phyloP scores from a whole-genome alignment of 73 alveolate genomes.

The Effrenium voratum region DNA sequence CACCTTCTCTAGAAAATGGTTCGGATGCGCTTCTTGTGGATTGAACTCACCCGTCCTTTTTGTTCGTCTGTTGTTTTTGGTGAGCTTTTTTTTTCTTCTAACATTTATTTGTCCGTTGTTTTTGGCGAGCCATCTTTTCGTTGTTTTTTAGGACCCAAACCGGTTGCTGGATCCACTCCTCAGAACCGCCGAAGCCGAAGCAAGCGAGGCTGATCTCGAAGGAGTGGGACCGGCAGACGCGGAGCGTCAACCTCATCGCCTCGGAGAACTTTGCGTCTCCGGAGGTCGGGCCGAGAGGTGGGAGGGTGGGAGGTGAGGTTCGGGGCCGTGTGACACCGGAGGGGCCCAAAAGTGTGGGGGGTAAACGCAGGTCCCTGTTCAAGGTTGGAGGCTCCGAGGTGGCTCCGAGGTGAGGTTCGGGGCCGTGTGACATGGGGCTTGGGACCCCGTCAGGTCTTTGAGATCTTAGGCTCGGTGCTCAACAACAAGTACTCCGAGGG shows the following conservation, averaged over 20 bases:
- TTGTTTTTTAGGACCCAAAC: background rate
- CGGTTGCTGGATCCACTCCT: background rate
- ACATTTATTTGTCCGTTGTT: background rate
- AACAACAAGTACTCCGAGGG: conserved; percentile 99
- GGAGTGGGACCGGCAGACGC: conserved; percentile 95
- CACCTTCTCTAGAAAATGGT: too few relatives aligned
- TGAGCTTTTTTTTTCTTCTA: too few relatives aligned
- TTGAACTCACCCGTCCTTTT: too few relatives aligned
- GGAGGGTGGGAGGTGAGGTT: background rate
- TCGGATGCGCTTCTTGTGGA: too few relatives aligned
- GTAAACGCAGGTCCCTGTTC: background rate
- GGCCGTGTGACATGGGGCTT: background rate
- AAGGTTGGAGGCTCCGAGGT: background rate
- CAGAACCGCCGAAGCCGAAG: background rate
- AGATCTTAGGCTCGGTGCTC: conserved; percentile 97
- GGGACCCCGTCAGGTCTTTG: too few relatives aligned
- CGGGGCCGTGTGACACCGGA: background rate
- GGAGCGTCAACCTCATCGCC: conserved; percentile 98
- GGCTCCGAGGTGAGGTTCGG: background rate
- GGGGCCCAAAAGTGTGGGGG: background rate
- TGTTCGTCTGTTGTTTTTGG: too few relatives aligned
- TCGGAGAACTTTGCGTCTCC: conserved; percentile 97
- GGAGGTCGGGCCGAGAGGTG: too few relatives aligned
- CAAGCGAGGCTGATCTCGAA: background rate
- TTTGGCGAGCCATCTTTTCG: background rate